Percentiles rank a stretch among this genome's conserved stretches.
Conservation (phyloP, 139 green algal species). For the Picochlorum sp. region DNA sequence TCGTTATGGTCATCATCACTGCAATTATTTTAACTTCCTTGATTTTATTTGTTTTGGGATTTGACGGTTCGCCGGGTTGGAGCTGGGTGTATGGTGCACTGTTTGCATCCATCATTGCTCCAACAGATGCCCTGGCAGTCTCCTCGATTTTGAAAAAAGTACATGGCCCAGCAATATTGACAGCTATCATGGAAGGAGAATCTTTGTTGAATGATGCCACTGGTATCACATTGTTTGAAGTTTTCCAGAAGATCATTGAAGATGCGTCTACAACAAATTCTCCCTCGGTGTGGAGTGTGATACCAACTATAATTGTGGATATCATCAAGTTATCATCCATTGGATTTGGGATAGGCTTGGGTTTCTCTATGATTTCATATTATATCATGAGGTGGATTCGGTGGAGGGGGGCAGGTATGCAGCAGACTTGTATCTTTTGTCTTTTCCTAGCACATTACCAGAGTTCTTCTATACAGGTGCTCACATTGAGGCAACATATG, state of each 20-base stretch:
- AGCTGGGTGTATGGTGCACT: slow-evolving; percentile 60
- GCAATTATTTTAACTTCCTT: slow-evolving; percentile 58
- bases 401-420: slow-evolving; percentile 27
- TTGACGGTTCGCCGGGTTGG: slow-evolving; percentile 38
- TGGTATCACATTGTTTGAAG: slow-evolving; percentile 72
- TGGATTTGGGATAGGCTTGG: slow-evolving; percentile 48
- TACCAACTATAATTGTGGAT: slow-evolving; percentile 21
- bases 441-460: no score
- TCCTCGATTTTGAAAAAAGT: slow-evolving; percentile 44
- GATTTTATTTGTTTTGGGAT: slow-evolving; percentile 64
- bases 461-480: no score
- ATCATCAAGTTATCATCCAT: slow-evolving; percentile 30
- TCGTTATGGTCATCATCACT: slow-evolving; percentile 51
- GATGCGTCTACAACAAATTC: neutral
- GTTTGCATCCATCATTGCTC: slow-evolving; percentile 63
- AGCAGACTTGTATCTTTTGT: no score
- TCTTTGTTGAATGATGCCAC: slow-evolving; percentile 77
- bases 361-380: slow-evolving; percentile 36
- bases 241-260: slow-evolving; percentile 51
- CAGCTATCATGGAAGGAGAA: slow-evolving; percentile 72
- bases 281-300: slow-evolving; percentile 21
- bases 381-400: slow-evolving; percentile 48
- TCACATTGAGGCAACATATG: slow-evolving; percentile 49
- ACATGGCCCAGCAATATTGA: slow-evolving; percentile 57
- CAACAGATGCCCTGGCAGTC: slow-evolving; percentile 73